Base-by-base conservation (phyloP, 2,329 filamentous ascomycete genomes). In the Colletotrichum sp. region DNA sequence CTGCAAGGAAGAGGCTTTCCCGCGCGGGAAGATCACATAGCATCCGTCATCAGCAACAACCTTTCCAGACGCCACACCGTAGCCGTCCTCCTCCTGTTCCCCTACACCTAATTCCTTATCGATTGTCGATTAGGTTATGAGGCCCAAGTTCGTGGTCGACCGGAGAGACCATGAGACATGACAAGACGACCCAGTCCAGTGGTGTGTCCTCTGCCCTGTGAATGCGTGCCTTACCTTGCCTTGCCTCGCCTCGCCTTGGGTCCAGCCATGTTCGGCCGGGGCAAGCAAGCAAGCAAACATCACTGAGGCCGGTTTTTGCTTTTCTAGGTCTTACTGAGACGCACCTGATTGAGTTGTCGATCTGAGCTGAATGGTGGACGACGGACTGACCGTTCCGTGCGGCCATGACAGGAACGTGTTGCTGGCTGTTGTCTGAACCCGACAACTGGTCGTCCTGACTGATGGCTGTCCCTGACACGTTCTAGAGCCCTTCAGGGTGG, bases 11-110 rank as follows among this genome's bases (percentile, higher is more conserved):
- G 66, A 62, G 55, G 60, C 60, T 71, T 66, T 71, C 67, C 43
- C 71, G 43, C 43, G 58, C 66, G 43, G 66, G 61, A 66, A 26
- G 60, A 61, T 61, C 58, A 60, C 21, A 30, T 66, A 71, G 62
- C 61, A 36, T 66, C 72, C 55, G 55, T 64, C 68, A 71, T 62
- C 73, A 75, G 55, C 28, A 56, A 67, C 24, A 71, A 52, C 26
- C 34, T 68, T 72, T 26, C 43, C 24, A 34, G 8, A 65, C 65
- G 73, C 73, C 73, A 76, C 65, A 76, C 70, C 65, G 70, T 66
- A 73, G 73, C 60, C 61, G 36, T 43, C 38, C 38, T 48, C 32
- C 61, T 34, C 36, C 34, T 64, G 61, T 34, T 64, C 21, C 21
- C 30, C 36, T 43, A 32, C 58, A 61, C 58, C 58, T 64, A 18